Percentiles rank a stretch among this genome's conserved stretches.
Conservation (phyloP, 148 eudicot species). For the Spergularia marina region DNA sequence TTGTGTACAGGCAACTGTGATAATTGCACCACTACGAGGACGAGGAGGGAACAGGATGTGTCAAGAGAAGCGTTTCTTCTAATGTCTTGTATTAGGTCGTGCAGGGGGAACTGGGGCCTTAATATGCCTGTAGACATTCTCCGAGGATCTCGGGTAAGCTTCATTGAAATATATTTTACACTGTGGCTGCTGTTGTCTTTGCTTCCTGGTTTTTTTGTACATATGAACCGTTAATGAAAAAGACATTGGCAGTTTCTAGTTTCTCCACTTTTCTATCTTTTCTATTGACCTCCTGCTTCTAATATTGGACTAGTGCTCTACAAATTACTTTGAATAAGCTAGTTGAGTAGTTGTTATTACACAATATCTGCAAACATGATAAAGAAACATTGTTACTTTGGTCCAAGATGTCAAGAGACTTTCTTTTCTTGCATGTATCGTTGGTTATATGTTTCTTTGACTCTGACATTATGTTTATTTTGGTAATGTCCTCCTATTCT, state of each 20-base stretch:
- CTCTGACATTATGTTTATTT: slow-evolving; percentile 1
- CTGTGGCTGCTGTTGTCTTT: too few species aligned
- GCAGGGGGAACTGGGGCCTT: slow-evolving; percentile 78
- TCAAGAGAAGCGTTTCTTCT: slow-evolving; percentile 80
- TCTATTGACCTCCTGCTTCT: background rate
- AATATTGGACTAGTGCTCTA: background rate
- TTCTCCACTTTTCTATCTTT: background rate
- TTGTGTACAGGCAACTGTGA: slow-evolving; percentile 67
- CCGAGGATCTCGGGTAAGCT: slow-evolving; percentile 88
- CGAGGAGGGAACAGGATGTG: slow-evolving; percentile 61
- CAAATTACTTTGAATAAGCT: background rate
- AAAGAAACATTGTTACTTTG: background rate
- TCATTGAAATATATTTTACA: background rate
- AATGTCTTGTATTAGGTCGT: slow-evolving; percentile 59
- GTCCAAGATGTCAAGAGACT: background rate
- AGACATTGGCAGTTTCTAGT: background rate
- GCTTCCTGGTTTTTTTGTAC: too few species aligned
- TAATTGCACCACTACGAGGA: slow-evolving; percentile 61
- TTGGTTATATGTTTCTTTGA: slow-evolving; percentile 3
- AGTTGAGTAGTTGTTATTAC: too few species aligned
- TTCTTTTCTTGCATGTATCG: background rate
- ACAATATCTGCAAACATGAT: background rate
- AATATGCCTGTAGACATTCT: slow-evolving; percentile 77
- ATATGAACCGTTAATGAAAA: background rate
- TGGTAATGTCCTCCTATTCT: background rate